Evolutionary conservation across 495 filamentous ascomycete genomes (phyloP), one percentile per base, ranked within the genome.

Genomic region (Podospora sp.): DNA sequence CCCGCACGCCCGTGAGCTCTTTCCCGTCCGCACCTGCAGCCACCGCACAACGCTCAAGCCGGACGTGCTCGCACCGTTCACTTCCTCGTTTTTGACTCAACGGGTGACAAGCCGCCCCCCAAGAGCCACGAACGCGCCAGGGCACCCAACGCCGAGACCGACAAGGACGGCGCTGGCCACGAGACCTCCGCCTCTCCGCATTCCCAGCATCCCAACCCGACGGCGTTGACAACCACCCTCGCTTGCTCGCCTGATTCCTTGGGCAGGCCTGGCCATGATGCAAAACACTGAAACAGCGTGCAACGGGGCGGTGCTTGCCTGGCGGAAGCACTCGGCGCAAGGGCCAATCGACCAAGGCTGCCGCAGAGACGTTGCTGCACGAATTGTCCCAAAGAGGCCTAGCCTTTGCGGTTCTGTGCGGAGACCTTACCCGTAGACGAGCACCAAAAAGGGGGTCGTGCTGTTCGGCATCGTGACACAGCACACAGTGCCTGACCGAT

Each of bases 221-320:
- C 16, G 12, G 14, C 9, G 5, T 18, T 46, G 40, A 46, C 40
- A 46, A 11, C 40, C 9, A 46, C 40, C 40, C 40, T 46, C 40
- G 40, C 52, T 55, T 33, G 29, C 29, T 33, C 29, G 29, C 29
- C 29, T 33, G 27, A 55, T 14, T 49, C 46, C 40, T 36, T 11
- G 35, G 49, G 40, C 27, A 36, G 24, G 26, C 57, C 51, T 58
- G 40, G 52, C 67, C 58, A 62, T 66, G 51, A 63, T 69, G 63
- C 63, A 69, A 69, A 69, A 64, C 68, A 60, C 60, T 69, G 68
- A 69, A 69, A 69, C 68, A 66, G 63, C 46, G 63, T 65, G 63
- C 63, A 53, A 69, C 63, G 63, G 63, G 68, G 60, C 68, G 58
- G 67, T 58, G 62, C 63, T 18, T 50, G 27, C 49, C n/a, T 50